A percentile compares a stretch with the other conserved stretches of the same genome.
Conservation (phyloP, 805 yeast genomes). For the Pichia insulana region DNA sequence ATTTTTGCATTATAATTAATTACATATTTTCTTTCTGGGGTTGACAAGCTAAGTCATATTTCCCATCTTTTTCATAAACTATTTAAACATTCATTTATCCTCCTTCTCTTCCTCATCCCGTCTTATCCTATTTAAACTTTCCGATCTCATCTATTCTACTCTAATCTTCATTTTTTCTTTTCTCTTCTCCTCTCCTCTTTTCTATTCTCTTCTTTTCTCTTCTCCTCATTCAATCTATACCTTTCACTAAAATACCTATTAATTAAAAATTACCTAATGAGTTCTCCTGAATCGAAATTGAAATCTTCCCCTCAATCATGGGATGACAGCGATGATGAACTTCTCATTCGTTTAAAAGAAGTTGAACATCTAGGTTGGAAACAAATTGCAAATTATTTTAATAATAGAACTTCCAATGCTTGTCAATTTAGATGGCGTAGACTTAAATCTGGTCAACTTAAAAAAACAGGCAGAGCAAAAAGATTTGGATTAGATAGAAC, state of each 20-base stretch:
- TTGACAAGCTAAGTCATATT: no score
- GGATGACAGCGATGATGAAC: conserved; percentile 70
- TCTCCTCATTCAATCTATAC: neutral
- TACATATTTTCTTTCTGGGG: no score
- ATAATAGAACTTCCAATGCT: conserved; percentile 79
- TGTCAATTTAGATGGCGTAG: conserved; percentile 89
- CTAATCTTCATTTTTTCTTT: no score
- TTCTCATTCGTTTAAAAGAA: conserved; percentile 70
- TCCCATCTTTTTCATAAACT: no score
- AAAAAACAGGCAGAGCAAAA: conserved; percentile 2
- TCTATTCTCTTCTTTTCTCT: neutral
- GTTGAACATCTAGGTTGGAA: conserved; percentile 84
- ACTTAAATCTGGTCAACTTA: conserved; percentile 24
- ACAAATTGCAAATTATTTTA: conserved; percentile 71
- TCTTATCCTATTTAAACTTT: neutral
- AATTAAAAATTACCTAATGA: neutral
- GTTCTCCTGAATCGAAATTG: neutral
- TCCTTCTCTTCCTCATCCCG: neutral
- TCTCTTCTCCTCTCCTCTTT: neutral
- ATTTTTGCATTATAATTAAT: no score
- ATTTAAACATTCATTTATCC: no score
- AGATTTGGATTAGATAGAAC: neutral
- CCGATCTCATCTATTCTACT: no score
- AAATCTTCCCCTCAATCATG: conserved; percentile 36
- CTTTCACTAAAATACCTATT: neutral